Conservation (phyloP, 495 filamentous ascomycete genomes). For the Xylaria cubensis region DNA sequence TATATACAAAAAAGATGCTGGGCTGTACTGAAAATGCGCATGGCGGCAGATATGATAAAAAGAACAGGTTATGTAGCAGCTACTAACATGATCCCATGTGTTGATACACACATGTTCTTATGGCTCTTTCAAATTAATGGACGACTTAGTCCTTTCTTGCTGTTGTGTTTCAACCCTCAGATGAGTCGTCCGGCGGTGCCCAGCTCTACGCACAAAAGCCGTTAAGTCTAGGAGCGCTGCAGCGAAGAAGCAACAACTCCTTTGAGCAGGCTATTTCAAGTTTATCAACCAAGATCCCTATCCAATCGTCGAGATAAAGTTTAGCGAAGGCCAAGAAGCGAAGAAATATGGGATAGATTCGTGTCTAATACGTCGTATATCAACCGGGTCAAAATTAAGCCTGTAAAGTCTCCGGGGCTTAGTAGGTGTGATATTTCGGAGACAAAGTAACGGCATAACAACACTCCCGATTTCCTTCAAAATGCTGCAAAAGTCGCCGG, state of each 20-base stretch:
- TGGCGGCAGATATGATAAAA: no score
- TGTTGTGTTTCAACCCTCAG: not conserved
- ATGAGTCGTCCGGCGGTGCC: not conserved
- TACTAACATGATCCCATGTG: no score
- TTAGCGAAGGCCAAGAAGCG: not conserved
- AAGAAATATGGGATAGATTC: not conserved
- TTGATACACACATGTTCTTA: not conserved
- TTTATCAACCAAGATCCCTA: not conserved
- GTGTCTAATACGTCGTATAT: not conserved
- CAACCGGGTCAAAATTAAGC: constrained; percentile 3
- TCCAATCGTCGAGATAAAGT: not conserved
- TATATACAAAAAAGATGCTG: no score
- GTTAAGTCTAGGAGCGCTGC: no score
- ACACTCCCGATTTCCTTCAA: not conserved
- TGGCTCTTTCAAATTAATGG: not conserved
- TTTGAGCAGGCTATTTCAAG: not conserved
- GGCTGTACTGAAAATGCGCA: no score
- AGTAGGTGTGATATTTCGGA: not conserved
- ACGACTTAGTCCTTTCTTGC: not conserved
- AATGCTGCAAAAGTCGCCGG: constrained; percentile 2
- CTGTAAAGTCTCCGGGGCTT: constrained; percentile 2
- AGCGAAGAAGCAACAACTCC: not conserved
- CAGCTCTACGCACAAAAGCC: not conserved
- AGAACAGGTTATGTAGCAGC: no score
- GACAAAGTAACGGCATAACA: constrained; percentile 7